Evolutionary conservation across 2,329 filamentous ascomycete genomes (phyloP).

Genomic region (Ilyonectria mors-panacis): DNA sequence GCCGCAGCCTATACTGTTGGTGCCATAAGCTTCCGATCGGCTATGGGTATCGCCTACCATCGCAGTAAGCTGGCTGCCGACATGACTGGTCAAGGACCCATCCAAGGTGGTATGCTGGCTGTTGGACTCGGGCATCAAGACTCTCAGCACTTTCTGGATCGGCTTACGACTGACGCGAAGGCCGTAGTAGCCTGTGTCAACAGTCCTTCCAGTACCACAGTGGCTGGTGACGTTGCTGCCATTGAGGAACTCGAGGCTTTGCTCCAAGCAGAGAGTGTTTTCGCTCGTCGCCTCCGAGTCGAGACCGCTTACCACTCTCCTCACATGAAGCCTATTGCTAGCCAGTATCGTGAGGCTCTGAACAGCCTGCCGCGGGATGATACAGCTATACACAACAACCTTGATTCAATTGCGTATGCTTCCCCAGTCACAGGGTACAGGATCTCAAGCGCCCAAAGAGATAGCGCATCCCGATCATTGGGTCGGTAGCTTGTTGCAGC

Average conservation of each 20-base stretch:
- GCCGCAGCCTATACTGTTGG: constrained; percentile 61
- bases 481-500: background rate
- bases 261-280: constrained; percentile 57
- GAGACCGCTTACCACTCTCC: constrained; percentile 66
- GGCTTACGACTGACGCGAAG: background rate
- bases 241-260: constrained; percentile 55
- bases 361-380: background rate
- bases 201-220: constrained; percentile 63
- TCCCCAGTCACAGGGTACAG: too few relatives aligned
- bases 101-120: constrained; percentile 46
- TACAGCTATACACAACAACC: too few relatives aligned
- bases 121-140: constrained; percentile 28
- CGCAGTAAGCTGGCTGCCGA: constrained; percentile 49
- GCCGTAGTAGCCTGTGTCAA: constrained; percentile 61
- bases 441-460: too few relatives aligned
- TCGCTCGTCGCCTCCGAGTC: constrained; percentile 60
- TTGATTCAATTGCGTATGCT: too few relatives aligned
- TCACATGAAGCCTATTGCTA: constrained; percentile 63
- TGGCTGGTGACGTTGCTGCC: constrained; percentile 61
- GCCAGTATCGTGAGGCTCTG: constrained; percentile 54
- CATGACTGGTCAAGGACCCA: constrained; percentile 55
- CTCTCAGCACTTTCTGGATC: background rate
- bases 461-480: background rate
- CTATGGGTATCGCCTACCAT: constrained; percentile 64
- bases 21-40: constrained; percentile 58